These are phyloP conservation scores for Aspergillus persii DNA, from an alignment of 2,329 filamentous ascomycete genomes.

Conservation along the genomic window DNA sequence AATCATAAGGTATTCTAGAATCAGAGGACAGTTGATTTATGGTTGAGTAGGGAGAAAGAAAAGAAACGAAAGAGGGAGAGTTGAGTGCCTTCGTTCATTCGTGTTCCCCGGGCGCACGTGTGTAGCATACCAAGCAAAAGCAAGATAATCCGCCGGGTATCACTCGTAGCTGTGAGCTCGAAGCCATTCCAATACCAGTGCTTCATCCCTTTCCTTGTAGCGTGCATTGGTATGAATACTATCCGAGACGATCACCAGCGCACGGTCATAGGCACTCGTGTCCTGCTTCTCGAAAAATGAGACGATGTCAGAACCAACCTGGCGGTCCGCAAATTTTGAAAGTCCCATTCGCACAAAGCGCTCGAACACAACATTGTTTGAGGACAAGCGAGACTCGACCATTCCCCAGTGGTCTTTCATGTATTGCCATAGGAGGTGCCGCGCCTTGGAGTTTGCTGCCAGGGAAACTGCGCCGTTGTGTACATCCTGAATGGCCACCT, in stretches of 20 bases:
- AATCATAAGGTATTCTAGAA: too few species aligned
- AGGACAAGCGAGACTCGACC: slow-evolving; percentile 68
- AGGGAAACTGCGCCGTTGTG: slow-evolving; percentile 76
- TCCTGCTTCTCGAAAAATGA: slow-evolving; percentile 85
- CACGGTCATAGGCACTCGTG: slow-evolving; percentile 80
- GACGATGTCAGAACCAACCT: slow-evolving; percentile 71
- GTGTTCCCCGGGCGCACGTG: background rate
- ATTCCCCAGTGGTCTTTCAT: slow-evolving; percentile 79
- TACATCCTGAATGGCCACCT: slow-evolving; percentile 83
- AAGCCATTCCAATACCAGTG: slow-evolving; percentile 76
- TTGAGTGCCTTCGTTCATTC: too few species aligned
- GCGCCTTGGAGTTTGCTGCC: slow-evolving; percentile 68
- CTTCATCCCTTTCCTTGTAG: slow-evolving; percentile 76
- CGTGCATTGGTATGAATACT: slow-evolving; percentile 78
- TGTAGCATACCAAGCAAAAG: background rate
- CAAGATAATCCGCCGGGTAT: slow-evolving; percentile 12
- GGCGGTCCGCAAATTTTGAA: slow-evolving; percentile 71
- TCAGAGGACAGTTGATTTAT: too few species aligned
- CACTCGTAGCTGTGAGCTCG: slow-evolving; percentile 57
- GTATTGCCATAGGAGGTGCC: slow-evolving; percentile 78
- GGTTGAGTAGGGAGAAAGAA: too few species aligned
- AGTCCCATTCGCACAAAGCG: slow-evolving; percentile 79
- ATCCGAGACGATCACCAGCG: slow-evolving; percentile 80
- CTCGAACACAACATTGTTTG: slow-evolving; percentile 85
- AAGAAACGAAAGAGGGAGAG: too few species aligned